Percentiles rank a stretch among this genome's conserved stretches.
These are phyloP conservation scores for Cyclaneusma minus DNA, from an alignment of 2,329 filamentous ascomycete genomes.

Conservation along the genomic window DNA sequence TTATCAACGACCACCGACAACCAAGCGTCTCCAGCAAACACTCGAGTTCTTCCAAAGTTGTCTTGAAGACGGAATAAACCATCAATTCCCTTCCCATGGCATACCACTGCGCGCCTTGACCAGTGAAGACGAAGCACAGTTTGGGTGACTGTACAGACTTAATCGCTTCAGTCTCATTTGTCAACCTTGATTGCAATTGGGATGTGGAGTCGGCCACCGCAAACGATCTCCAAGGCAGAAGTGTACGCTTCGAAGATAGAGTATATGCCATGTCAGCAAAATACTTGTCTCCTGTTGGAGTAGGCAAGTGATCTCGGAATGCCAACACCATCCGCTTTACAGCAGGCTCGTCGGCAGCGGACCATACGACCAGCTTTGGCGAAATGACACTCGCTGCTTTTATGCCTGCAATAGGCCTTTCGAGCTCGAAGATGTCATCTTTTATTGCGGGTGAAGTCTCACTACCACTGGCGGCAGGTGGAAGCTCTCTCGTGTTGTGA, in stretches of 20 bases:
- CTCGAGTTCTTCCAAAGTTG: neutral
- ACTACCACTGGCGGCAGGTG: no score
- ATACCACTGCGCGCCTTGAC: conserved; percentile 7
- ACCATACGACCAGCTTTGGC: no score
- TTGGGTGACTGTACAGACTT: no score
- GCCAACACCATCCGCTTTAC: no score
- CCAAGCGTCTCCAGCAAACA: neutral
- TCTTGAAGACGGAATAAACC: neutral
- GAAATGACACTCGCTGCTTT: no score
- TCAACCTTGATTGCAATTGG: conserved; percentile 3
- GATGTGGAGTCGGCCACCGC: conserved; percentile 1
- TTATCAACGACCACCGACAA: neutral
- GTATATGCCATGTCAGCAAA: conserved; percentile 3
- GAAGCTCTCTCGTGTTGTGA: no score
- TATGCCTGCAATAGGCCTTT: no score
- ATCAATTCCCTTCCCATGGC: conserved; percentile 4
- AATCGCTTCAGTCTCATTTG: conserved; percentile 1
- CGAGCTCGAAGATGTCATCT: no score
- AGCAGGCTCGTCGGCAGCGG: no score
- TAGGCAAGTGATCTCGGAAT: no score
- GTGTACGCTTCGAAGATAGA: conserved; percentile 3
- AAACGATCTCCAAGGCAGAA: conserved; percentile 3
- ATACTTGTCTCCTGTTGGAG: neutral
- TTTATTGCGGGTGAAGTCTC: no score
- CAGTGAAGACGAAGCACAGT: conserved; percentile 3